Evolutionary conservation across 345 rosid species (phyloP).

Genomic region (Erodium maritimum): DNA sequence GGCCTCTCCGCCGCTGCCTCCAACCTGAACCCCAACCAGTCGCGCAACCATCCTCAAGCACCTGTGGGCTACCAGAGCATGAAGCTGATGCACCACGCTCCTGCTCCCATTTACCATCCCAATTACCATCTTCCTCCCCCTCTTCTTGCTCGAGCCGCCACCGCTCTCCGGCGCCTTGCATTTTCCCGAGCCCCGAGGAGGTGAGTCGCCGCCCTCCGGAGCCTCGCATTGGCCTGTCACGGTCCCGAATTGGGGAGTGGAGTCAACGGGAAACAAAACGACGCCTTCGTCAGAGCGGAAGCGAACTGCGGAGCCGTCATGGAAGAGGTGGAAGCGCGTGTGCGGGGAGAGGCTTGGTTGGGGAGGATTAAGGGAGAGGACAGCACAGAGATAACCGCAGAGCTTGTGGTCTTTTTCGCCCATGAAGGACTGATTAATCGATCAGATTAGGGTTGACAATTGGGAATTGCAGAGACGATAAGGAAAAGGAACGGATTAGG

Average conservation of each 20-base stretch:
- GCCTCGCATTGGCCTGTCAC: background rate
- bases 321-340: constrained; percentile 37
- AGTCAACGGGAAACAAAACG: constrained; percentile 22
- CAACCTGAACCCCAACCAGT: constrained; percentile 28
- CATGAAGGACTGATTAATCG: no score
- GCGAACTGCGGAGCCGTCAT: constrained; percentile 22
- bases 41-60: constrained; percentile 44
- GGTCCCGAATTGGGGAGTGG: background rate
- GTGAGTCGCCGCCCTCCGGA: background rate
- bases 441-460: no score
- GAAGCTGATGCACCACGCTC: constrained; percentile 61
- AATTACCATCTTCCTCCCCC: constrained; percentile 41
- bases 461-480: no score
- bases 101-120: constrained; percentile 76
- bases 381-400: constrained; percentile 62
- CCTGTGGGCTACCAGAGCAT: constrained; percentile 37
- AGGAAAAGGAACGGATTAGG: background rate
- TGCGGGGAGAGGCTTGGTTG: constrained; percentile 8
- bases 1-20: constrained; percentile 24
- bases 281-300: constrained; percentile 38
- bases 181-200: constrained; percentile 16
- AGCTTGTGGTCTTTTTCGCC: constrained; percentile 36
- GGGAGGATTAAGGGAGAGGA: constrained; percentile 28
- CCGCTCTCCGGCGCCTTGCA: constrained; percentile 7
- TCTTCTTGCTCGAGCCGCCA: constrained; percentile 17